phyloP scores from a whole-genome alignment of 495 filamentous ascomycete species.

The Pseudoneurospora amorphoporcata region DNA sequence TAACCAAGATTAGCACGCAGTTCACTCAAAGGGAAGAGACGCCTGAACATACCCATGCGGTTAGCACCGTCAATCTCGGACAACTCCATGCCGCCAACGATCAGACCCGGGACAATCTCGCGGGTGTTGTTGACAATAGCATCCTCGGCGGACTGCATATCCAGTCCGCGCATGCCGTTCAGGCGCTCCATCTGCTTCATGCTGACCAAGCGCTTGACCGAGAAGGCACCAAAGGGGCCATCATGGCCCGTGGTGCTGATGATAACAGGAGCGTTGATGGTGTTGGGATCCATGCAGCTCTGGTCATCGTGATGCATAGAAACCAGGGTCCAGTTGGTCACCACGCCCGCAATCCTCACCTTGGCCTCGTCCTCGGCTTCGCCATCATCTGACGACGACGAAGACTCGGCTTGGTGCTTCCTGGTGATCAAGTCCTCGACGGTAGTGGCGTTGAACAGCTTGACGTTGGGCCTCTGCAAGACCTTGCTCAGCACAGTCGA shows the following conservation, averaged over 20 bases:
- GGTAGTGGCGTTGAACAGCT: constrained; percentile 87
- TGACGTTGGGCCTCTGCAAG: constrained; percentile 74
- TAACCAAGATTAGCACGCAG: background rate
- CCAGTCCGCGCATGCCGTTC: constrained; percentile 81
- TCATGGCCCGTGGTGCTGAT: constrained; percentile 87
- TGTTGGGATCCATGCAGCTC: constrained; percentile 92
- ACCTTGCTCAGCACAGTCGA: constrained; percentile 75
- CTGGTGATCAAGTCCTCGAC: constrained; percentile 89
- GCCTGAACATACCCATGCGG: constrained; percentile 51
- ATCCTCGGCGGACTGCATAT: constrained; percentile 84
- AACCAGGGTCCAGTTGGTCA: constrained; percentile 91
- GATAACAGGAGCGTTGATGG: constrained; percentile 79
- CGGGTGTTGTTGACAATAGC: constrained; percentile 83
- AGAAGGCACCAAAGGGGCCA: constrained; percentile 81
- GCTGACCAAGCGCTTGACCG: constrained; percentile 70
- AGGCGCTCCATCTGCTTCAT: constrained; percentile 75
- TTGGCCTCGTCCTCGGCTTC: constrained; percentile 22
- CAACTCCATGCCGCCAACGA: constrained; percentile 90
- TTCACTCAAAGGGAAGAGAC: background rate
- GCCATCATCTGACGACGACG: constrained; percentile 19
- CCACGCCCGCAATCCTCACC: constrained; percentile 72
- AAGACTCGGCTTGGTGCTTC: constrained; percentile 9
- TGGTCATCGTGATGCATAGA: constrained; percentile 78
- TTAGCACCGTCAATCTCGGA: constrained; percentile 84
- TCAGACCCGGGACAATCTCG: constrained; percentile 75